phyloP scores from a whole-genome alignment of 2,329 filamentous ascomycete genomes.

The Thelonectria discophora region DNA sequence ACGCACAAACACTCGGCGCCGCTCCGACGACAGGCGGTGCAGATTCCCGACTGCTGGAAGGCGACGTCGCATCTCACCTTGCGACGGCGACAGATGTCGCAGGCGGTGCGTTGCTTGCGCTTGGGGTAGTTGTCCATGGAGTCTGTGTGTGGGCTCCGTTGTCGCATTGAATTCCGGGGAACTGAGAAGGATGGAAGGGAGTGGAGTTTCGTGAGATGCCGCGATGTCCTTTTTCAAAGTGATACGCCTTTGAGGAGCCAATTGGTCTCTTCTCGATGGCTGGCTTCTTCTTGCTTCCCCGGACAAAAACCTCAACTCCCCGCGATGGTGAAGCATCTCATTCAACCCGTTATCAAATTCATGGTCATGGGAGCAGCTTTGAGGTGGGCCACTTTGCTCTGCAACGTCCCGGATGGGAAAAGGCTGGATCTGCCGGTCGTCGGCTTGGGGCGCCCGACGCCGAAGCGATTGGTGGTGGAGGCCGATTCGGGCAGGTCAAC shows the following conservation, averaged over 20 bases:
- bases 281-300: background rate
- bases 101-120: constrained; percentile 14
- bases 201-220: background rate
- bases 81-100: constrained; percentile 9
- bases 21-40: constrained; percentile 11
- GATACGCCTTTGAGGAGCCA: too few species aligned
- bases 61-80: constrained; percentile 9
- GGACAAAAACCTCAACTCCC: background rate
- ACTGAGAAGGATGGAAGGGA: background rate
- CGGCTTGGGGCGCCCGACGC: background rate
- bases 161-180: background rate
- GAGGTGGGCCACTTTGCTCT: background rate
- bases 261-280: too few species aligned
- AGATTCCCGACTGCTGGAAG: constrained; percentile 1
- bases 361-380: background rate
- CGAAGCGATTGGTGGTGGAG: background rate
- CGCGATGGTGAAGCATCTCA: too few species aligned
- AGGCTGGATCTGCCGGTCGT: background rate
- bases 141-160: background rate
- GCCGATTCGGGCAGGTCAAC: too few species aligned
- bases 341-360: background rate
- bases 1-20: constrained; percentile 8
- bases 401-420: constrained; percentile 1
- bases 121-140: constrained; percentile 7
- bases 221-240: too few species aligned